Percentiles rank a stretch among this genome's conserved stretches.
phyloP scores from a whole-genome alignment of 805 yeast genomes.

The Saturnispora halmiae region DNA sequence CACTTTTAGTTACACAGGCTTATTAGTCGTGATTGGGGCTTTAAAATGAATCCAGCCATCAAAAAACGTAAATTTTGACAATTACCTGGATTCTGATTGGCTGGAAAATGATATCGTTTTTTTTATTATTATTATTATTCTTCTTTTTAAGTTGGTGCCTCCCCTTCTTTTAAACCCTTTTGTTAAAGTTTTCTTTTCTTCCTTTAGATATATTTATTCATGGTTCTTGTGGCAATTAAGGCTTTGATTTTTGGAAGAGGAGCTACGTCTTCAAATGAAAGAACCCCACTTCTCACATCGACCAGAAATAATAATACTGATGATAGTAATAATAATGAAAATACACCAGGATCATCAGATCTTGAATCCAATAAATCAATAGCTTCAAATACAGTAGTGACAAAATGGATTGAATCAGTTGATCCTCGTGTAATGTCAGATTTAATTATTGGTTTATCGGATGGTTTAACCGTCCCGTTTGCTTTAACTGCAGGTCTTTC shows the following conservation, averaged over 20 bases:
- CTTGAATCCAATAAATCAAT: not conserved
- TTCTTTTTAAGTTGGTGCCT: not conserved
- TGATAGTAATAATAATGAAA: too few species aligned
- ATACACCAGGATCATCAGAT: too few species aligned
- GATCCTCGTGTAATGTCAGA: constrained; percentile 95
- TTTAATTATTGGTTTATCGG: constrained; percentile 85
- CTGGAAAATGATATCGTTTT: not conserved
- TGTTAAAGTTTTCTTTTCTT: too few species aligned
- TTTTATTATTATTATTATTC: too few species aligned
- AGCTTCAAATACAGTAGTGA: not conserved
- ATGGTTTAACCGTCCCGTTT: constrained; percentile 97
- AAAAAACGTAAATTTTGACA: not conserved
- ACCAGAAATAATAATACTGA: too few species aligned
- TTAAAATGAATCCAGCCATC: not conserved
- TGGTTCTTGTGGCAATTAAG: constrained; percentile 9
- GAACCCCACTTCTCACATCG: not conserved
- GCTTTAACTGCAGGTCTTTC: constrained; percentile 95
- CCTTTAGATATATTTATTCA: too few species aligned
- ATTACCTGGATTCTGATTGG: not conserved
- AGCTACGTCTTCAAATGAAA: not conserved
- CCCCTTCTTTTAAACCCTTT: not conserved
- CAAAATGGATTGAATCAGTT: constrained; percentile 23
- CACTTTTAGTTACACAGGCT: not conserved
- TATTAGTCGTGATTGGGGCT: not conserved
- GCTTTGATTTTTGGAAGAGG: constrained; percentile 2